A percentile compares a stretch with the other conserved stretches of the same genome.
phyloP scores from a whole-genome alignment of 208 protist species.

The Leishmania amazonensis region DNA sequence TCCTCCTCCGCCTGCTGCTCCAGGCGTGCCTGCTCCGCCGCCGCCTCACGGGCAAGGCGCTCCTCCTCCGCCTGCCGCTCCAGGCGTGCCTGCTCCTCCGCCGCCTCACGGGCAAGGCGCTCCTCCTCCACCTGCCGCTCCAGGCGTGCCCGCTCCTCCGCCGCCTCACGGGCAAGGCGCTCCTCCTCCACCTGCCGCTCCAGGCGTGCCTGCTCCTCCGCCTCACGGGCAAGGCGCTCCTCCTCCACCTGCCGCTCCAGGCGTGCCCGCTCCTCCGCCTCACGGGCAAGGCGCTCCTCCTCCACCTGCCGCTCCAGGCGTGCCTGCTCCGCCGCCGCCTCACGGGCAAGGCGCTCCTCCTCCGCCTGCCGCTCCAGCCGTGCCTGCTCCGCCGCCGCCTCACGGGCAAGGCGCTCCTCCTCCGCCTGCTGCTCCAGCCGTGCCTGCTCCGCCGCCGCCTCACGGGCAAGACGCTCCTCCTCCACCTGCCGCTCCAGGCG shows the following conservation, averaged over 20 bases:
- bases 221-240: neutral
- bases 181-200: too few relatives aligned
- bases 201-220: too few relatives aligned
- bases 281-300: neutral
- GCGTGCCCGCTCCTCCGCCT: neutral
- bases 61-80: neutral
- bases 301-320: neutral
- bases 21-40: too few relatives aligned
- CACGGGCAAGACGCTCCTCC: neutral
- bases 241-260: neutral
- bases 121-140: neutral
- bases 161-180: too few relatives aligned
- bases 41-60: too few relatives aligned
- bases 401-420: neutral
- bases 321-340: neutral
- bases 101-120: too few relatives aligned
- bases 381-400: neutral
- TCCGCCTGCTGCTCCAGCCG: neutral
- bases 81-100: neutral
- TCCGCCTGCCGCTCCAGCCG: neutral
- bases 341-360: neutral
- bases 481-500: neutral
- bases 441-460: neutral
- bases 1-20: too few relatives aligned
- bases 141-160: neutral